Percentiles rank a stretch among this genome's conserved stretches.
Evolutionary conservation across 2,329 filamentous ascomycete genomes (phyloP).

Genomic region (Cladobotryum mycophilum): DNA sequence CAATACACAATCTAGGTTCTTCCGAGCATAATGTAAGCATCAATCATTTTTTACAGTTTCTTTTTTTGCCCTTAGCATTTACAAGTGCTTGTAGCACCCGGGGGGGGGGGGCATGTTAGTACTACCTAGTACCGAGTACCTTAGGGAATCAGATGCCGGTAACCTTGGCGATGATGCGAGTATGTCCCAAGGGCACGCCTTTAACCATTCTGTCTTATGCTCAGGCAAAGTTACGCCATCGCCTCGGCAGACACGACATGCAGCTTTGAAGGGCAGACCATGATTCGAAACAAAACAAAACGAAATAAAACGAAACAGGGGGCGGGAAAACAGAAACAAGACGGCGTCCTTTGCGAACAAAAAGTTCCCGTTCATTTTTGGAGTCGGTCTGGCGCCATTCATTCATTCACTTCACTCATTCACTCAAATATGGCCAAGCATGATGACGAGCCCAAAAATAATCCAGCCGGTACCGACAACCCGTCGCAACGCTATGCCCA

Average conservation of each 20-base stretch:
- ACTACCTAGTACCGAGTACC: no score
- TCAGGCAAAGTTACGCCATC: background rate
- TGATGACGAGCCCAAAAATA: no score
- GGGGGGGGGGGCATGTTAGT: no score
- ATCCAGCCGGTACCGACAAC: no score
- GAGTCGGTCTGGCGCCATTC: slow-evolving; percentile 8
- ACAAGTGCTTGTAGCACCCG: no score
- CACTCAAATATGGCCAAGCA: no score
- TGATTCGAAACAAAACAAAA: background rate
- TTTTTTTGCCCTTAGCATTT: no score
- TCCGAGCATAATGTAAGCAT: no score
- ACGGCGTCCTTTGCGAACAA: background rate
- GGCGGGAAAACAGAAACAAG: background rate
- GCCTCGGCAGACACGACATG: background rate
- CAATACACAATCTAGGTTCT: no score
- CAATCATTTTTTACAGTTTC: no score
- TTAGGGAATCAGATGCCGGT: background rate
- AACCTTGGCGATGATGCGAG: slow-evolving; percentile 10
- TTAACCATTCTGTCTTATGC: background rate
- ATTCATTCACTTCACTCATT: no score
- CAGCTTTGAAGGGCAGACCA: background rate
- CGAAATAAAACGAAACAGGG: background rate
- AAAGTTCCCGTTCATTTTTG: background rate
- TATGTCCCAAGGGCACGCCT: slow-evolving; percentile 10
- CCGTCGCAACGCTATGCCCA: no score